These are phyloP conservation scores for Picochlorum sp. DNA, from an alignment of 139 green algal genomes.

Conservation along the genomic window DNA sequence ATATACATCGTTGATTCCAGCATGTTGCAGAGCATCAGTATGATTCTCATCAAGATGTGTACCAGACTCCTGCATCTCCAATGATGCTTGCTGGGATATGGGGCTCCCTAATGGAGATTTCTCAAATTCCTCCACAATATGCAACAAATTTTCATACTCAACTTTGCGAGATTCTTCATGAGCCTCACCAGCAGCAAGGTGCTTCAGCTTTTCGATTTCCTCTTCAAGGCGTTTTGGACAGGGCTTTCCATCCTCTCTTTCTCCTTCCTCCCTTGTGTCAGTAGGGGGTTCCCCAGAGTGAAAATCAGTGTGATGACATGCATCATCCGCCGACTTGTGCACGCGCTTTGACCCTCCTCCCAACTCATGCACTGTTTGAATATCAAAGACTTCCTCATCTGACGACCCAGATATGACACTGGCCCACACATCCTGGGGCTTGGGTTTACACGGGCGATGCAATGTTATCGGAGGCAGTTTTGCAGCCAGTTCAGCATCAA, in stretches of 20 bases:
- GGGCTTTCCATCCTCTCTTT: neutral
- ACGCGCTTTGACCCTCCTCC: neutral
- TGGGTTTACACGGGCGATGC: no score
- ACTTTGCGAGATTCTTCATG: neutral
- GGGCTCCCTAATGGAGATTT: neutral
- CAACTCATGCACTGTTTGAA: conserved; percentile 12
- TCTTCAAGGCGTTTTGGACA: neutral
- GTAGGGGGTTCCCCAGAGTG: neutral
- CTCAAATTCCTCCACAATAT: neutral
- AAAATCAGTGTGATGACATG: neutral
- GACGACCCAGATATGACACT: conserved; percentile 17
- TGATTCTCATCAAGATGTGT: no score
- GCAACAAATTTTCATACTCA: conserved; percentile 3
- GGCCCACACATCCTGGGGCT: conserved; percentile 16
- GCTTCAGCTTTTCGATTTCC: neutral
- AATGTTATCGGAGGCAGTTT: conserved; percentile 8
- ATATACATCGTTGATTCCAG: neutral
- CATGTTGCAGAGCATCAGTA: neutral
- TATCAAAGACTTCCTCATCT: conserved; percentile 17
- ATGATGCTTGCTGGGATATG: no score
- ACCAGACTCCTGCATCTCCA: no score
- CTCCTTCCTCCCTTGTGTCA: no score
- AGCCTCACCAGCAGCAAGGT: neutral
- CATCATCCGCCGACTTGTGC: neutral
- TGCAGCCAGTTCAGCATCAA: conserved; percentile 24